Evolutionary conservation across 2,329 filamentous ascomycete genomes (phyloP).

Genomic region (Colletotrichum sublineola): DNA sequence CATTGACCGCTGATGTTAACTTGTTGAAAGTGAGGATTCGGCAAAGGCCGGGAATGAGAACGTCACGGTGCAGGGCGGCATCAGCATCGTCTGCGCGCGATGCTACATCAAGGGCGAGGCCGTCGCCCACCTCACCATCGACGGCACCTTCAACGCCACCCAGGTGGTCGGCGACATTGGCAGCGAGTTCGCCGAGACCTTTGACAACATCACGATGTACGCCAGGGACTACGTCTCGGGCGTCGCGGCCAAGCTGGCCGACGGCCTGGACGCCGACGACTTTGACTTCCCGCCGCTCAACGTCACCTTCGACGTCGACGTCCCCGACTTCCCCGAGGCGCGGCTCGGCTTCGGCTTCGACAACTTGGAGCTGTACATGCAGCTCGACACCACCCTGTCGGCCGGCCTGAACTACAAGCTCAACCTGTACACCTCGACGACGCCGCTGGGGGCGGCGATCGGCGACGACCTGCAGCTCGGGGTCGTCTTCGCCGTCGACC

Average conservation of each 20-base stretch:
- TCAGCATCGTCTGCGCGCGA: constrained; percentile 61
- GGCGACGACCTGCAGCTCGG: constrained; percentile 58
- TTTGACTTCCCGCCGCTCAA: constrained; percentile 55
- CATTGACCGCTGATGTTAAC: not conserved
- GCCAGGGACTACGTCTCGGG: constrained; percentile 52
- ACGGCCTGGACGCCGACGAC: constrained; percentile 48
- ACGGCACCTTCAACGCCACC: constrained; percentile 56
- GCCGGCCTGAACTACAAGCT: constrained; percentile 61
- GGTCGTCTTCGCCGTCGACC: constrained; percentile 62
- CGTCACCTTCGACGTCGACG: constrained; percentile 58
- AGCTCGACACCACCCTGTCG: constrained; percentile 58
- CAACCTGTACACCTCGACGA: constrained; percentile 62
- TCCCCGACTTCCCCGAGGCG: constrained; percentile 58
- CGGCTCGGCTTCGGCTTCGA: constrained; percentile 63
- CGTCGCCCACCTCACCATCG: constrained; percentile 57
- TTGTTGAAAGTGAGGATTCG: constrained; percentile 27
- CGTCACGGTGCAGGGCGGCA: constrained; percentile 43
- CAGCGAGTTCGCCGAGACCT: constrained; percentile 48
- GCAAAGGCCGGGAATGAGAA: constrained; percentile 40
- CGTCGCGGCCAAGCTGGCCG: constrained; percentile 46
- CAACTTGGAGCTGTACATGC: constrained; percentile 64
- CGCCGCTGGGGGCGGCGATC: constrained; percentile 57
- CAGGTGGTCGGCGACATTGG: constrained; percentile 52
- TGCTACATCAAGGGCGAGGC: constrained; percentile 66
- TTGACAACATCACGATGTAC: constrained; percentile 52